Evolutionary conservation across 108 stramenopile genomes (phyloP).

Genomic region (Fistulifera solaris): DNA sequence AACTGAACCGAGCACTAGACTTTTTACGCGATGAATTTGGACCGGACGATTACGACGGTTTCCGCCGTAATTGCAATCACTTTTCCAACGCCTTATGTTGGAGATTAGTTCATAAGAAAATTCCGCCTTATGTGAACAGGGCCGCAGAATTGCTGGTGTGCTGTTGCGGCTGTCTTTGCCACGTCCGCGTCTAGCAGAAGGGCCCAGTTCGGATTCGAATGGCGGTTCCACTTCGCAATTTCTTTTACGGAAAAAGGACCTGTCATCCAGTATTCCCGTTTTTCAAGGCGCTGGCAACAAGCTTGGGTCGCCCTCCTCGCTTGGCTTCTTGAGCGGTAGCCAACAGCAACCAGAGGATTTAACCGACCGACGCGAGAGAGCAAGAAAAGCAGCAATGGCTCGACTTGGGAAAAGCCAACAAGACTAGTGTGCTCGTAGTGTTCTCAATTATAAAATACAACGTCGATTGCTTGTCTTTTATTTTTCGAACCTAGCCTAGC

Average conservation of each 20-base stretch:
- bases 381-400: slow-evolving; percentile 70
- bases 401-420: slow-evolving; percentile 37
- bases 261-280: not conserved
- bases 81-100: slow-evolving; percentile 84
- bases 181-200: slow-evolving; percentile 58
- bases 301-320: slow-evolving; percentile 10
- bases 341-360: slow-evolving; percentile 34
- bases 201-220: slow-evolving; percentile 56
- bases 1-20: slow-evolving; percentile 58
- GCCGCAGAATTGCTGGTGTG: slow-evolving; percentile 33
- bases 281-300: too few relatives aligned
- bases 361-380: slow-evolving; percentile 72
- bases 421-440: not conserved
- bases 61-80: slow-evolving; percentile 85
- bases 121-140: slow-evolving; percentile 85
- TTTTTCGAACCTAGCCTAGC: too few relatives aligned
- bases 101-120: slow-evolving; percentile 41
- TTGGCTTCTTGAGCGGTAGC: too few relatives aligned
- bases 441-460: too few relatives aligned
- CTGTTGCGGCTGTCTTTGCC: slow-evolving; percentile 78
- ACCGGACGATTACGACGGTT: slow-evolving; percentile 64
- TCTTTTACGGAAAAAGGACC: too few relatives aligned
- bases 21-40: slow-evolving; percentile 61
- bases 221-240: not conserved
- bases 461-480: too few relatives aligned